Conservation (phyloP, 2,329 filamentous ascomycete genomes). For the Penicillium sp. region DNA sequence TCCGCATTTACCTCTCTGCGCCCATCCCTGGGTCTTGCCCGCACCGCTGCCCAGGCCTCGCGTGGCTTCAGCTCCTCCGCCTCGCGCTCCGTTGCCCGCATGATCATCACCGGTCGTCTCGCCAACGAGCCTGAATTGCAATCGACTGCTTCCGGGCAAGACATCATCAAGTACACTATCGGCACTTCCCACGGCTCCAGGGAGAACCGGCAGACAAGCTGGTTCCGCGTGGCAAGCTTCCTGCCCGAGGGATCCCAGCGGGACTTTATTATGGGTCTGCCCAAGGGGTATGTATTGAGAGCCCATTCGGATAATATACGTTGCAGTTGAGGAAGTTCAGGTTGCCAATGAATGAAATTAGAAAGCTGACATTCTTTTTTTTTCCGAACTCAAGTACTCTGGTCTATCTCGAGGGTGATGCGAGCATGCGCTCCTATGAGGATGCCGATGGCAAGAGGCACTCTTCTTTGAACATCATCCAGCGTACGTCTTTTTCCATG, state of each 20-base stretch:
- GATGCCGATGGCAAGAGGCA: conserved; percentile 63
- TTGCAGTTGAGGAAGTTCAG: conserved; percentile 1
- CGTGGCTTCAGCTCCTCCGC: conserved; percentile 71
- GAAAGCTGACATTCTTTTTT: conserved; percentile 9
- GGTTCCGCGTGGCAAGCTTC: conserved; percentile 77
- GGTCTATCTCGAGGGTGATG: conserved; percentile 79
- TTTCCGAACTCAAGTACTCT: conserved; percentile 53
- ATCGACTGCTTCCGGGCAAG: conserved; percentile 62
- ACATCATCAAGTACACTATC: conserved; percentile 71
- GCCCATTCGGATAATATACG: background rate
- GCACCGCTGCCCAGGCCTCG: conserved; percentile 35
- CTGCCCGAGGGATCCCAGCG: conserved; percentile 57
- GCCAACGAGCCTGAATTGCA: conserved; percentile 70
- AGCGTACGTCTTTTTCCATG: conserved; percentile 56
- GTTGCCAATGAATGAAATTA: background rate
- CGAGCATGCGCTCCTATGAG: conserved; percentile 60
- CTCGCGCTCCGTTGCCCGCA: conserved; percentile 61
- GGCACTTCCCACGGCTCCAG: conserved; percentile 60
- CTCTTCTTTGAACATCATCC: conserved; percentile 62
- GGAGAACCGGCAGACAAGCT: conserved; percentile 72
- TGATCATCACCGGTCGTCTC: conserved; percentile 82
- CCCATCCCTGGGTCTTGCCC: conserved; percentile 44
- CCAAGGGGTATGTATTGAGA: conserved; percentile 72
- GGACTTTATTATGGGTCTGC: conserved; percentile 65
- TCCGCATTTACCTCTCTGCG: conserved; percentile 48